A percentile compares a stretch with the other conserved stretches of the same genome.
Conservation (phyloP, 73 alveolate species). For the Symbiodinium pilosum region DNA sequence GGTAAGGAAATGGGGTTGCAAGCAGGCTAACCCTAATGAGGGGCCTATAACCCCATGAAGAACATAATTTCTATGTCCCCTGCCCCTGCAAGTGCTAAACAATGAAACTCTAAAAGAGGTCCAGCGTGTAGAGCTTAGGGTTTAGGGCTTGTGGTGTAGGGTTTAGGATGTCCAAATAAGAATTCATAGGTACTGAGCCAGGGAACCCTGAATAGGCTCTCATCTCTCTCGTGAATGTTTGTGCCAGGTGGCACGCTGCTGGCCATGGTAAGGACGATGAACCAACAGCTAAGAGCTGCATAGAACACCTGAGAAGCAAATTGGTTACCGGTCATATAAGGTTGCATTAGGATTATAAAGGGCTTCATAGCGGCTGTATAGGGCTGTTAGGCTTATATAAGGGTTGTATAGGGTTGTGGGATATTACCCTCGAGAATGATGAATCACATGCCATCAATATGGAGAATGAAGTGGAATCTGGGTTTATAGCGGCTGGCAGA, state of each 20-base stretch:
- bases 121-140: not conserved
- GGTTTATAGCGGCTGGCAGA: too few species aligned
- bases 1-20: too few species aligned
- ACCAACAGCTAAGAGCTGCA: slow-evolving; percentile 45
- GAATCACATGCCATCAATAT: too few species aligned
- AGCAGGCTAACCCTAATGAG: too few species aligned
- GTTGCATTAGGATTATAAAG: not conserved
- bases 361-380: too few species aligned
- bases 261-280: slow-evolving; percentile 45
- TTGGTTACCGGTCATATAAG: not conserved
- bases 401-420: too few species aligned
- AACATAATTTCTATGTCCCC: not conserved
- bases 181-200: not conserved
- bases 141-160: not conserved
- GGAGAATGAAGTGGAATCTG: too few species aligned
- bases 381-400: too few species aligned
- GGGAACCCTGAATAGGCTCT: too few species aligned
- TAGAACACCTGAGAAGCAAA: slow-evolving; percentile 24
- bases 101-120: too few species aligned
- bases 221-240: not conserved
- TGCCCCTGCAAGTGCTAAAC: not conserved
- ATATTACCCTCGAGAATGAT: too few species aligned
- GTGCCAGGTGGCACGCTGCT: slow-evolving; percentile 6
- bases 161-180: not conserved
- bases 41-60: too few species aligned